These are phyloP conservation scores for Heliamphora pulchella DNA, from an alignment of 179 eudicot genomes.

Conservation along the genomic window DNA sequence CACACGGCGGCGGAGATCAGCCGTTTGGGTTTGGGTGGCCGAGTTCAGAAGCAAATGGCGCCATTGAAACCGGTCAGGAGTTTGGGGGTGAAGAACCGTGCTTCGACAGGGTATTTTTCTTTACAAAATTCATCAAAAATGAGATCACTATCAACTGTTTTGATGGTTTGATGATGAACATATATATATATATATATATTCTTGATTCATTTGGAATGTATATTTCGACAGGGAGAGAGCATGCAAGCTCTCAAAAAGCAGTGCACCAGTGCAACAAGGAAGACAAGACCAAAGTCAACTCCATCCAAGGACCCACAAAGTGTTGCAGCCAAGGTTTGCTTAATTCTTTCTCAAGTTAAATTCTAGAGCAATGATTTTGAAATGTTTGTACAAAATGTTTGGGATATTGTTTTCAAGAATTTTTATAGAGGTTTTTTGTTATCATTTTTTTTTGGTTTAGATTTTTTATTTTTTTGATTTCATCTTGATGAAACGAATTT, in stretches of 20 bases:
- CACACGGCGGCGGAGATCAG: background rate
- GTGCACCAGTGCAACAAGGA: conserved; percentile 54
- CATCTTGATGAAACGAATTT: too few species aligned
- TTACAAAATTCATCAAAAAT: too few species aligned
- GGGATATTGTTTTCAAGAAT: too few species aligned
- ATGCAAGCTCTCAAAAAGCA: conserved; percentile 58
- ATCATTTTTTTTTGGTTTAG: too few species aligned
- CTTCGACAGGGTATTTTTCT: conserved; percentile 15
- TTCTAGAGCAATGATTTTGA: background rate
- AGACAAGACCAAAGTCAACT: conserved; percentile 49
- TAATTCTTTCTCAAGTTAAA: conserved; percentile 7
- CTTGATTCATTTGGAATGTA: background rate
- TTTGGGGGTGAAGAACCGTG: conserved; percentile 36
- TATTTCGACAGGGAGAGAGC: conserved; percentile 51
- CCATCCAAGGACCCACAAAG: conserved; percentile 83
- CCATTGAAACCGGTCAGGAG: conserved; percentile 25
- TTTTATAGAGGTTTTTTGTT: too few species aligned
- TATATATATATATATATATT: too few species aligned
- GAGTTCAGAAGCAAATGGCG: background rate
- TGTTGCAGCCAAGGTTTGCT: conserved; percentile 70
- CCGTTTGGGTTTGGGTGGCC: conserved; percentile 13
- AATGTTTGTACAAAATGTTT: too few species aligned
- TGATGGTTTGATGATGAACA: too few species aligned
- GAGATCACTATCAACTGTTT: too few species aligned
- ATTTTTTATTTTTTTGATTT: too few species aligned